Evolutionary conservation across 73 alveolate genomes (phyloP).

Genomic region (Breviolum minutum): DNA sequence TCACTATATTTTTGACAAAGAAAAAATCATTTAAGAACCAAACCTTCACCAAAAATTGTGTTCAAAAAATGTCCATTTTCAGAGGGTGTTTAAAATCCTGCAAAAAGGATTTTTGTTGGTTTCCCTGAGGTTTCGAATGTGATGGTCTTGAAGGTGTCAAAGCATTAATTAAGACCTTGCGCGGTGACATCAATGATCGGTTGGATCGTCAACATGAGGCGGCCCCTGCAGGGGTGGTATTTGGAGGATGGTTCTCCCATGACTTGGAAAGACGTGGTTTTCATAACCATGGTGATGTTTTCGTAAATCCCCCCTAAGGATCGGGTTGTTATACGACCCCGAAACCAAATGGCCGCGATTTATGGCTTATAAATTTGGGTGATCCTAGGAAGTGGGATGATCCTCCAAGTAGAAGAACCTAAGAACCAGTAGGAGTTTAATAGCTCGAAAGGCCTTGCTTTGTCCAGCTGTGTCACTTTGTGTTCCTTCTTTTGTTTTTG

Average conservation of each 20-base stretch:
- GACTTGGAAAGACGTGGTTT: background rate
- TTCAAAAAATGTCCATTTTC: background rate
- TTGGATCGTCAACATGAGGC: conserved; percentile 21
- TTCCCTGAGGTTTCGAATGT: too few relatives aligned
- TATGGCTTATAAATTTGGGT: too few relatives aligned
- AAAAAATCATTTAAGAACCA: too few relatives aligned
- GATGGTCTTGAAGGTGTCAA: background rate
- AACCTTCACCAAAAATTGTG: background rate
- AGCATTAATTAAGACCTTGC: background rate
- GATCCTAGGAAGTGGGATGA: too few relatives aligned
- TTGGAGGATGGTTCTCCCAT: background rate
- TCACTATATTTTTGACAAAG: too few relatives aligned
- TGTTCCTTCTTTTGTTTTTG: too few relatives aligned
- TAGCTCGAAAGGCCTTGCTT: too few relatives aligned
- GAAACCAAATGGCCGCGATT: too few relatives aligned
- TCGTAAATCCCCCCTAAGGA: background rate
- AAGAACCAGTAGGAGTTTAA: too few relatives aligned
- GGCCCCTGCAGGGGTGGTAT: background rate
- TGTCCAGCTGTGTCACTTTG: too few relatives aligned
- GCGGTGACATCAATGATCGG: background rate
- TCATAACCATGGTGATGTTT: background rate
- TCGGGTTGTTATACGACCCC: too few relatives aligned
- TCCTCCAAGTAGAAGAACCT: too few relatives aligned
- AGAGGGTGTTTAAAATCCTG: background rate
- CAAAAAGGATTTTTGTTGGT: background rate